These are phyloP conservation scores for Solanum dulcamara DNA, from an alignment of 257 asterid genomes.

Conservation along the genomic window DNA sequence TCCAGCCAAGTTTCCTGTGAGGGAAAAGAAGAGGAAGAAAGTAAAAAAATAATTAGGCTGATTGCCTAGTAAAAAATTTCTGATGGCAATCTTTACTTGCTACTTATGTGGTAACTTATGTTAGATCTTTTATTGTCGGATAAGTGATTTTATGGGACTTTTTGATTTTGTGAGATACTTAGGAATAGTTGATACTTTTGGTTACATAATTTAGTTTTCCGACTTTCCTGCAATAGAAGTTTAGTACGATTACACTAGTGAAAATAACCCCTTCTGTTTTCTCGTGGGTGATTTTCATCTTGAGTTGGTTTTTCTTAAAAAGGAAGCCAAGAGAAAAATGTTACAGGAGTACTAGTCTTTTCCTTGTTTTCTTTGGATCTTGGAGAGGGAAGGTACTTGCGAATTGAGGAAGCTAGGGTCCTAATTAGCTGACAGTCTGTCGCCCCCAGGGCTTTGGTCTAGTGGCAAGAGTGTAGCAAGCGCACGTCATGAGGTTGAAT, in stretches of 20 bases:
- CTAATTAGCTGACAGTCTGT: neutral
- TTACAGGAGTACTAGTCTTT: neutral
- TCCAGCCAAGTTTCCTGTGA: neutral
- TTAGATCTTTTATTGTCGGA: neutral
- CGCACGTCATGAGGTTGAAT: neutral
- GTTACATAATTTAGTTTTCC: neutral
- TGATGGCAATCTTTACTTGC: neutral
- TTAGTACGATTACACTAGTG: neutral
- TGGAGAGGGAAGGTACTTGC: neutral
- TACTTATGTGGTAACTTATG: neutral
- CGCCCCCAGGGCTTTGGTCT: neutral
- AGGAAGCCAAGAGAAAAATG: neutral
- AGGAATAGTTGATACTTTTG: neutral
- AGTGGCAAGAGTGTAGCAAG: neutral
- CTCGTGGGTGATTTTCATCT: neutral
- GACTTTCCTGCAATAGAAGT: neutral
- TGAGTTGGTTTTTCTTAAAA: neutral
- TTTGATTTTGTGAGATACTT: neutral
- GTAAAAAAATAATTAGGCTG: neutral
- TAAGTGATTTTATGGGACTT: neutral
- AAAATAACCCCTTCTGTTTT: neutral
- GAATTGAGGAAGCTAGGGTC: neutral
- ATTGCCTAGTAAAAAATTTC: neutral
- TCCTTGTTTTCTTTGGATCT: neutral
- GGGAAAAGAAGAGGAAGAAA: neutral